Conservation (phyloP, 2,329 filamentous ascomycete genomes). For the Talaromyces pinophilus region DNA sequence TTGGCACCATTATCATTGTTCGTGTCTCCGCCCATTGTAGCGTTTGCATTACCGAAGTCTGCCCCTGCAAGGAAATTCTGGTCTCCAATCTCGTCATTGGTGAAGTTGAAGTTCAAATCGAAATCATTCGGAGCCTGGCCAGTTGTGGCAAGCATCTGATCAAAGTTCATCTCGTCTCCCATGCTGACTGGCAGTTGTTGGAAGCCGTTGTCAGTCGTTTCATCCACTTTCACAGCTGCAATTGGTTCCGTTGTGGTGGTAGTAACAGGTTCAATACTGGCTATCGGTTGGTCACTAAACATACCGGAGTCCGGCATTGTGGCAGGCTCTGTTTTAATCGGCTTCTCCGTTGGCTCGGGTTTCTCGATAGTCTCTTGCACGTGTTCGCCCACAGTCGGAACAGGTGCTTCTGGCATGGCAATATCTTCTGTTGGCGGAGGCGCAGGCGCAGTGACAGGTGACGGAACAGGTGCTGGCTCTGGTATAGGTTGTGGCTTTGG, state of each 20-base stretch:
- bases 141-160: slow-evolving; percentile 42
- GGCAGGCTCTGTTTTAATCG: slow-evolving; percentile 23
- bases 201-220: slow-evolving; percentile 23
- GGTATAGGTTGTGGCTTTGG: slow-evolving; percentile 1
- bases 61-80: slow-evolving; percentile 41
- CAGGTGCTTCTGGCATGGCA: slow-evolving; percentile 32
- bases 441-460: neutral
- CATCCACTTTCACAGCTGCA: slow-evolving; percentile 31
- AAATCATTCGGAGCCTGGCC: slow-evolving; percentile 38
- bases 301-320: neutral
- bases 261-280: neutral
- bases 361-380: slow-evolving; percentile 27
- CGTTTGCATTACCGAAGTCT: slow-evolving; percentile 30
- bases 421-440: slow-evolving; percentile 32
- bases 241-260: slow-evolving; percentile 25
- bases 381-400: slow-evolving; percentile 24
- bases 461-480: neutral
- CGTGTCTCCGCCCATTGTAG: slow-evolving; percentile 21
- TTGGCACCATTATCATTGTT: slow-evolving; percentile 24
- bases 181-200: slow-evolving; percentile 31
- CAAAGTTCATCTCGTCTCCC: slow-evolving; percentile 44
- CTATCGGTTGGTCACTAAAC: slow-evolving; percentile 18
- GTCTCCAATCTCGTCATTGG: slow-evolving; percentile 41
- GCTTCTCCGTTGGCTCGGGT: slow-evolving; percentile 21
- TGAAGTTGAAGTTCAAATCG: slow-evolving; percentile 45